Percentiles rank a stretch among this genome's conserved stretches.
Conservation (phyloP, 495 filamentous ascomycete species). For the Tuber indicum region DNA sequence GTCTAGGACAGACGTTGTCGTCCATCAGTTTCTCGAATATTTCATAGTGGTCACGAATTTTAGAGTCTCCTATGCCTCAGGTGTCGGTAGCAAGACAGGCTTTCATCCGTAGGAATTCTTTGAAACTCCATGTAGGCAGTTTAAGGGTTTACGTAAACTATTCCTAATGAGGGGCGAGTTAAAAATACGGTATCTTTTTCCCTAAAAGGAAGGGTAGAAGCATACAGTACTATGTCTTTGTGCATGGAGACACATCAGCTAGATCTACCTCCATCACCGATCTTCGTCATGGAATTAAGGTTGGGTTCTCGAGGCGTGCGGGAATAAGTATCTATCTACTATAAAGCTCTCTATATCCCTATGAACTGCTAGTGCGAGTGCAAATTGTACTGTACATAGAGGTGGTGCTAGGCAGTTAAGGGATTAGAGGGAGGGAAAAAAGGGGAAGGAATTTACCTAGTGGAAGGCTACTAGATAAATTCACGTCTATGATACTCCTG, state of each 20-base stretch:
- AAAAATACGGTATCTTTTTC: slow-evolving; percentile 2
- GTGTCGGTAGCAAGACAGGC: slow-evolving; percentile 50
- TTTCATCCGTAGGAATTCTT: slow-evolving; percentile 55
- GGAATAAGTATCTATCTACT: too few relatives aligned
- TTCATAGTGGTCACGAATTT: slow-evolving; percentile 39
- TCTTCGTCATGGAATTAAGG: slow-evolving; percentile 40
- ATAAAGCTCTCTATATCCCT: too few relatives aligned
- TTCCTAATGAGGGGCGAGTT: slow-evolving; percentile 40
- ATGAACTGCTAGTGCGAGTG: too few relatives aligned
- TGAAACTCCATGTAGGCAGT: slow-evolving; percentile 50
- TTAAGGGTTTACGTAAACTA: slow-evolving; percentile 51
- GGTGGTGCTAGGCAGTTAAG: too few relatives aligned
- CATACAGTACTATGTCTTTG: slow-evolving; percentile 54
- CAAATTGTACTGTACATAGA: too few relatives aligned
- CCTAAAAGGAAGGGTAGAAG: too few relatives aligned
- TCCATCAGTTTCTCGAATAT: slow-evolving; percentile 37
- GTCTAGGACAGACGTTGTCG: slow-evolving; percentile 35
- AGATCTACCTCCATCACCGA: slow-evolving; percentile 54
- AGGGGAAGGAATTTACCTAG: too few relatives aligned
- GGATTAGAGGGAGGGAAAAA: too few relatives aligned
- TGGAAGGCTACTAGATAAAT: too few relatives aligned
- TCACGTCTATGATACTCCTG: too few relatives aligned
- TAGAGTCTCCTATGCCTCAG: slow-evolving; percentile 49
- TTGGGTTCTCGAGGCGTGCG: too few relatives aligned
- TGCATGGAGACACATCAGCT: slow-evolving; percentile 61